Conservation (phyloP, 2,329 filamentous ascomycete species). For the Fusarium pseudonygamai region DNA sequence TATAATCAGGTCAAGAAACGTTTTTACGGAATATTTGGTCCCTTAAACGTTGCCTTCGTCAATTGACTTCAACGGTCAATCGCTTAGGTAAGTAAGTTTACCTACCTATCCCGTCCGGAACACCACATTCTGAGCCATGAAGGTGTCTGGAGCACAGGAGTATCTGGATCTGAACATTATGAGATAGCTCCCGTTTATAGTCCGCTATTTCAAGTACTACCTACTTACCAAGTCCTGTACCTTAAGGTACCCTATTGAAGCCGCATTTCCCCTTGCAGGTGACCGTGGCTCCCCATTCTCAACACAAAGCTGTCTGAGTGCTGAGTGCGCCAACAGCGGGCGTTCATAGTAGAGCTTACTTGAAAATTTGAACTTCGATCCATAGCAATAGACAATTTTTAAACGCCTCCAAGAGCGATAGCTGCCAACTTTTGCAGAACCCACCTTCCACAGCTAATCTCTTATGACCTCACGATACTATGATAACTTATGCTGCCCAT, state of each 20-base stretch:
- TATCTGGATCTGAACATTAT: not conserved
- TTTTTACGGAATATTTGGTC: not conserved
- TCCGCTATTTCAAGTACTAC: not conserved
- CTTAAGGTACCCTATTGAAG: conserved; percentile 4
- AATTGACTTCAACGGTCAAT: not conserved
- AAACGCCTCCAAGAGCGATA: not conserved
- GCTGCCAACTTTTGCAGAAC: not conserved
- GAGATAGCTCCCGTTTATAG: conserved; percentile 7
- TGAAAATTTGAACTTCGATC: not conserved
- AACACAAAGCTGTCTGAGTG: not conserved
- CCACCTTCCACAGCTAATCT: not conserved
- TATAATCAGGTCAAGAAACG: not conserved
- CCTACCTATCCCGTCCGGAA: too few species aligned
- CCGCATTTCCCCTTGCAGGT: conserved; percentile 22
- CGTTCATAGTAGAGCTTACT: not conserved
- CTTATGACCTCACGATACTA: not conserved
- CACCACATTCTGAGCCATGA: not conserved
- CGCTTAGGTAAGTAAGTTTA: not conserved
- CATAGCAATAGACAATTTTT: not conserved
- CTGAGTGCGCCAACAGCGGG: not conserved
- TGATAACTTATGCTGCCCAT: conserved; percentile 1
- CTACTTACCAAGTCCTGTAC: not conserved
- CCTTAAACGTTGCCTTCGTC: not conserved
- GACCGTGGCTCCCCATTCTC: conserved; percentile 14
- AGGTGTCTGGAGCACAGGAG: not conserved